Evolutionary conservation across 23 red algal genomes (phyloP).

Genomic region (Pyropia haitanensis): DNA sequence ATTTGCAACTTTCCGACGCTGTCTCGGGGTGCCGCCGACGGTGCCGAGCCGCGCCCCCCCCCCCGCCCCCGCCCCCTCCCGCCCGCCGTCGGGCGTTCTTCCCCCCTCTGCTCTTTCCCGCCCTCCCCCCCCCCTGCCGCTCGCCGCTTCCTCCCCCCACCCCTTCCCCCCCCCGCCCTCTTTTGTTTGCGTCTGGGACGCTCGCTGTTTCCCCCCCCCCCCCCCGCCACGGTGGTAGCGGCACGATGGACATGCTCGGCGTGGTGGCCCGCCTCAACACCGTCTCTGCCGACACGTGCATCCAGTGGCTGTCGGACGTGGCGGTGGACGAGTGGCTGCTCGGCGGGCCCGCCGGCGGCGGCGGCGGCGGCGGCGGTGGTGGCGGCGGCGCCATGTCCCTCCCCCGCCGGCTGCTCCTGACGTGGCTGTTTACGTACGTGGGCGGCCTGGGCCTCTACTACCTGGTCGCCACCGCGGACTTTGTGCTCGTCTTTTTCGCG

Average conservation of each 20-base stretch:
- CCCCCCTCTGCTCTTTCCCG: too few species aligned
- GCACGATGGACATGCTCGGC: constrained; percentile 40
- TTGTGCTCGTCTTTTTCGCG: constrained; percentile 40
- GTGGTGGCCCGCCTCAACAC: constrained; percentile 43
- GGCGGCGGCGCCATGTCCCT: constrained; percentile 22
- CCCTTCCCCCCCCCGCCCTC: too few species aligned
- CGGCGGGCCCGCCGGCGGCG: background rate
- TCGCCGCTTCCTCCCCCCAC: too few species aligned
- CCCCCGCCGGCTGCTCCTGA: constrained; percentile 39
- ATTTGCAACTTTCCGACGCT: too few species aligned
- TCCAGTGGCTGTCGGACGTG: constrained; percentile 15
- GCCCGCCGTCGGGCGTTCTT: too few species aligned
- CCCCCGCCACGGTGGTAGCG: too few species aligned
- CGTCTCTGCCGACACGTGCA: constrained; percentile 24
- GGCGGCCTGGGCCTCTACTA: constrained; percentile 83
- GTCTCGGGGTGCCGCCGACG: too few species aligned
- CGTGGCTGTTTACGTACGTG: constrained; percentile 89
- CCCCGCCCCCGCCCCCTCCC: too few species aligned
- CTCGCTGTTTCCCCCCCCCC: too few species aligned
- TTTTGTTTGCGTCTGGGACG: too few species aligned
- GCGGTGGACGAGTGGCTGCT: constrained; percentile 11
- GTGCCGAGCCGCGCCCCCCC: too few species aligned
- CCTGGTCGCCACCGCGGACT: constrained; percentile 55
- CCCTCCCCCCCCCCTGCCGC: too few species aligned
- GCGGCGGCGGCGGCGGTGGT: background rate